Base-by-base conservation (phyloP, 2,329 filamentous ascomycete species). In the Cladosporium sp. region DNA sequence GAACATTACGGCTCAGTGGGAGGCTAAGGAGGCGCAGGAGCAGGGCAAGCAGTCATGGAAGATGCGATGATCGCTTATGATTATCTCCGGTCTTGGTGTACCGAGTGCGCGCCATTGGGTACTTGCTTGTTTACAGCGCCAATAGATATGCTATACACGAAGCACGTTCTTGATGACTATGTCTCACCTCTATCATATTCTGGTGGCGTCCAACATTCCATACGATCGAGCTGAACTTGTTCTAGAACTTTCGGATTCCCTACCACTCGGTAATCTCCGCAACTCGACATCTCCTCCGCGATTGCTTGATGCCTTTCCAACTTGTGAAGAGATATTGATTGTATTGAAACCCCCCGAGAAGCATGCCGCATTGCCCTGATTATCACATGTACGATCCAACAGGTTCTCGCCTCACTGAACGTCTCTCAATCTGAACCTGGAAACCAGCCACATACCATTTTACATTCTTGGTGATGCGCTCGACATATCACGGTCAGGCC, bases 1-100 rank as follows among this genome's bases (percentile, higher is more conserved):
- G 30, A 77, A 77, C n/a, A 78, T 81, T 21, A 74, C 74, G 25
- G 70, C 80, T 16, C 68, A 72, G 28, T 80, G 79, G 79, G 73
- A 76, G 58, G 73, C 71, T 0, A 72, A 73, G 48, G 73, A 75
- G 0, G 66, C 67, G 6, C 64, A 62, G 36, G 64, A 66, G 28
- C 68, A 69, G 63, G 74, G 73, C 0, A 68, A 68, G 57, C 73
- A 74, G 49, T 69, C 76, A 4, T 73, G 78, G 21, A 75, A 63
- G 36, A 73, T 78, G 18, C 70, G 72, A 58, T 73, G 75, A 59
- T 39, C n/a, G 14, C 13, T 10, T 23, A 10, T 23, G 34, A 28
- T 21, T 43, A 2, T 30, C 16, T n/a, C 28, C n/a, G n/a, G 11
- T 46, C n/a, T 46, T 46, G 39, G n/a, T 11, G 18, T n/a, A 21